These are phyloP conservation scores for Globisporangium heterothallicum DNA, from an alignment of 352 stramenopile genomes.

Conservation along the genomic window DNA sequence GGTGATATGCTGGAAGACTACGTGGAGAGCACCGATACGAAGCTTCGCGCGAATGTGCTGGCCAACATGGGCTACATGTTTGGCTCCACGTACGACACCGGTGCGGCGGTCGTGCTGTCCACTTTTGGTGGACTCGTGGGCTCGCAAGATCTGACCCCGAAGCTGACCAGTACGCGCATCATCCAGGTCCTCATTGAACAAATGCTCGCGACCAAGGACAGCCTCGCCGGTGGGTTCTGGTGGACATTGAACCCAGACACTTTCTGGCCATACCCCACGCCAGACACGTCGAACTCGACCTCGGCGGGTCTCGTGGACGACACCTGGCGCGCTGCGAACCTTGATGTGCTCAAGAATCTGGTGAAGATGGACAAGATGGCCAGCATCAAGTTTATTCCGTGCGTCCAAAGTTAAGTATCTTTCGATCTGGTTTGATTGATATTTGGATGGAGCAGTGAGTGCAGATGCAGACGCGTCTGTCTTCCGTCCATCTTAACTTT, in stretches of 20 bases:
- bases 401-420: conserved; percentile 17
- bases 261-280: conserved; percentile 67
- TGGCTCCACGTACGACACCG: conserved; percentile 46
- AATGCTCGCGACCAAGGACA: conserved; percentile 50
- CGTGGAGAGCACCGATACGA: conserved; percentile 45
- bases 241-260: conserved; percentile 77
- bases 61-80: conserved; percentile 84
- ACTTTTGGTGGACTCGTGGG: conserved; percentile 79
- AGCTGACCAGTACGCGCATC: conserved; percentile 71
- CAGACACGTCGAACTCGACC: conserved; percentile 51
- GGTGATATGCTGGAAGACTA: conserved; percentile 64
- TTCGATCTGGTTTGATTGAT: background rate
- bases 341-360: conserved; percentile 54
- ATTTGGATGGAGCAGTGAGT: background rate
- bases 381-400: conserved; percentile 63
- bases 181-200: conserved; percentile 51
- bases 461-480: background rate
- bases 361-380: conserved; percentile 67
- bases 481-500: background rate
- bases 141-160: conserved; percentile 40
- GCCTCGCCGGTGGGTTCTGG: conserved; percentile 75
- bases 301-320: conserved; percentile 58
- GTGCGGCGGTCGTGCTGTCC: conserved; percentile 63
- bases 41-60: conserved; percentile 57
- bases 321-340: conserved; percentile 68